phyloP scores from a whole-genome alignment of 345 rosid species.

The Acer campestre region DNA sequence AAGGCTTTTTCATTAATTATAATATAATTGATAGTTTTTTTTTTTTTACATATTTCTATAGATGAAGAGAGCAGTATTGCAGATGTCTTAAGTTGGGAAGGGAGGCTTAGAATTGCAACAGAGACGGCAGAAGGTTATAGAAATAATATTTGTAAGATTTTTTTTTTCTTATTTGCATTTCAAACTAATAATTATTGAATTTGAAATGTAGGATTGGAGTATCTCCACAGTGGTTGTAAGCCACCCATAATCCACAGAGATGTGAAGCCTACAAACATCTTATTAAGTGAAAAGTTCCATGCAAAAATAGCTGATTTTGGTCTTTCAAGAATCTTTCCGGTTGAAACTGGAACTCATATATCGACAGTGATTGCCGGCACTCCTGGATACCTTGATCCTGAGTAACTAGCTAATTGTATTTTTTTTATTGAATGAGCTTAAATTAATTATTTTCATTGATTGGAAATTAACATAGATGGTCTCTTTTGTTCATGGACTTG shows the following conservation, averaged over 20 bases:
- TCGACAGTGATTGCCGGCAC: conserved; percentile 51
- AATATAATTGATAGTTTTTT: no score
- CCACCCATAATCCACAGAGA: conserved; percentile 30
- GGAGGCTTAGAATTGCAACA: no score
- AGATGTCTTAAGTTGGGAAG: no score
- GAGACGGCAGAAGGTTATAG: no score
- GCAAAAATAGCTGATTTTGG: conserved; percentile 64
- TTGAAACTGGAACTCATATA: conserved; percentile 33
- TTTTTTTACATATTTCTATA: no score
- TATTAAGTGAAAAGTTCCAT: conserved; percentile 27
- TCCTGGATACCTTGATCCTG: conserved; percentile 41
- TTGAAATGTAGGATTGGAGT: conserved; percentile 34
- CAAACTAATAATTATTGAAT: no score
- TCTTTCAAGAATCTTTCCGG: conserved; percentile 38
- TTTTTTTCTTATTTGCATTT: no score
- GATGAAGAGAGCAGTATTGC: no score
- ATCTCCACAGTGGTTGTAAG: conserved; percentile 16
- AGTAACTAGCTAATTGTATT: not conserved
- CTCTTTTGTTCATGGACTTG: not conserved
- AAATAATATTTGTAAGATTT: not conserved
- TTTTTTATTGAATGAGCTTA: not conserved
- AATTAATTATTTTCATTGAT: not conserved
- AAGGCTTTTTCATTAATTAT: no score
- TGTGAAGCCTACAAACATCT: conserved; percentile 39
- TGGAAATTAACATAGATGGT: not conserved